Base-by-base conservation (phyloP, 2,329 filamentous ascomycete species). In the Ascochyta fabae region DNA sequence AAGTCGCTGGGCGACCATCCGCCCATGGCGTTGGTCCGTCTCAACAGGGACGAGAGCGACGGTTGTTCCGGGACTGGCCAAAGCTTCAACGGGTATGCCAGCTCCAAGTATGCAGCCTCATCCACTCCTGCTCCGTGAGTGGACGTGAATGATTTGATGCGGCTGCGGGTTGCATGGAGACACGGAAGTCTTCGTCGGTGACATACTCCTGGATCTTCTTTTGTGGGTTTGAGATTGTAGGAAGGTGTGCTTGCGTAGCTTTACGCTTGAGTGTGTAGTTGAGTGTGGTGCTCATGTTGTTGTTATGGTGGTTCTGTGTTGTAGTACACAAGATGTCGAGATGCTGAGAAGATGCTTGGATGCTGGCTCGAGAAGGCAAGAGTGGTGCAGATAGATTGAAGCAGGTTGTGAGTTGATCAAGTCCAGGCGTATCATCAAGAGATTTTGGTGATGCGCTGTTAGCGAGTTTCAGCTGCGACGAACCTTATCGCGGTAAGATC, bases 121-220 rank as follows among this genome's bases (percentile, higher is more conserved):
- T 31, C 53, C 53, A 55, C 24, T 55, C 46, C 36, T 50, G 46
- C 36, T 55, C 46, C 3, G 53, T 50, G 16, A 55, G 42, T 7
- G 53, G 46, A 4, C 47, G 47, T 6, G 53, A 39, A 42, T 50
- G 46, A 31, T 42, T 55, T 8, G 53, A 19, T 16, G 41, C 42
- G 12, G 29, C 36, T 0, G 22, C 26, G 8, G 53, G 47, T 10
- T 50, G 53, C 5, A 42, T 2, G 10, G 46, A 36, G 6, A 55
- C 42, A n/a, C 53, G 53, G 7, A 55, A 55, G 15, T 55, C 53
- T 10, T 55, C 53, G 15, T 55, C 53, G 12, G 53, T 55, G n/a
- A 55, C 53, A 40, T 55, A 55, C 48, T 49, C 41, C 36, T 55
- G 53, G 7, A 55, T 41, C 34, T 50, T 55, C 27, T 55, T 55